Base-by-base conservation (phyloP, 2,329 filamentous ascomycete species). In the Trichoderma afroharzianum region DNA sequence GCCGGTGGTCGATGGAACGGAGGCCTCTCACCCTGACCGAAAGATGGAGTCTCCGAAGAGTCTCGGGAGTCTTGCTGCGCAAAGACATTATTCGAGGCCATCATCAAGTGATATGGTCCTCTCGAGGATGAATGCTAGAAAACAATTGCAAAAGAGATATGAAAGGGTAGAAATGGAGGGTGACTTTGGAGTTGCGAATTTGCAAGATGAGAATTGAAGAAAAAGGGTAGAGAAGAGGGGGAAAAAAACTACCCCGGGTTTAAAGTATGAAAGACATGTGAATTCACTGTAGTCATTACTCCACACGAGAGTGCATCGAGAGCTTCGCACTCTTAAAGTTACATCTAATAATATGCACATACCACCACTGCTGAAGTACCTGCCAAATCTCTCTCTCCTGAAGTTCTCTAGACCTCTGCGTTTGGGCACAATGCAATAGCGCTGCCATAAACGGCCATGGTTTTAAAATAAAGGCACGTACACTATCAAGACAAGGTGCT, bases 31-130 rank as follows among this genome's bases (percentile, higher is more conserved):
- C 0, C 2, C 9, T 12, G 43, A 21, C 43, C 9, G 2, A 50
- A 50, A 50, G 43, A 50, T 50, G 43, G 43, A 0, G 43, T 12
- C 43, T 50, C 43, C n/a, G 43, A 50, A 12, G 43, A 50, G 3
- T 5, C 9, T 0, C 18, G 43, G 18, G 43, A 50, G n/a, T 6
- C 43, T 12, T 50, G 18, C 12, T 50, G 18, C 43, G n/a, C 43
- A 2, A 1, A 21, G n/a, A 12, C 0, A 50, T 11, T 50, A 50
- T 21, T n/a, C 2, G 43, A 50, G 15, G 43, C 43, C 43, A 50
- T 50, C 8, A 6, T 50, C 1, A 21, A 3, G n/a, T 50, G n/a
- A 6, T 5, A 4, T 0, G 4, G 4, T 12, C 9, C n/a, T 12
- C n/a, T 50, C 5, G 43, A 1, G 43, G 21, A 50, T 21, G 18